Conservation (phyloP, 305 asterid genomes). For the Fraxinus angustifolia region DNA sequence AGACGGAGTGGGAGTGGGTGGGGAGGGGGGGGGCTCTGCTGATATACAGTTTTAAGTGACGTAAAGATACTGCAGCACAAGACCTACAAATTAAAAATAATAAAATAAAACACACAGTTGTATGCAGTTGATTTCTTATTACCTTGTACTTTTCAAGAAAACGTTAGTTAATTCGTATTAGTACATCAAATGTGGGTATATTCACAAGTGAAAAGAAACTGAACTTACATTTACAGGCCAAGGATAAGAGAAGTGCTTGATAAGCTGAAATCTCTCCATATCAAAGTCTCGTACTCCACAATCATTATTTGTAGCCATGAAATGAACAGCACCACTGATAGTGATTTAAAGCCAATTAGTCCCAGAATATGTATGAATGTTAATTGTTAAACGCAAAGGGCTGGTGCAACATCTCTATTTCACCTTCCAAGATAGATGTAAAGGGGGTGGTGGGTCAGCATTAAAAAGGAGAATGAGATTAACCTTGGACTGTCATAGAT, state of each 20-base stretch:
- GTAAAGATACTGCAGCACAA: not conserved
- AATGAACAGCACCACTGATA: not conserved
- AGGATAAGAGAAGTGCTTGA: not conserved
- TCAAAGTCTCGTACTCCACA: not conserved
- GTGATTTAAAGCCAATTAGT: constrained; percentile 1
- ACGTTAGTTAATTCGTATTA: not conserved
- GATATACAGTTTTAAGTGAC: not conserved
- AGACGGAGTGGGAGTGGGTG: not conserved
- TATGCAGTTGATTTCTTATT: not conserved
- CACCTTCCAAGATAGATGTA: not conserved
- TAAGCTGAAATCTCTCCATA: not conserved
- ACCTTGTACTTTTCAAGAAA: constrained; percentile 1
- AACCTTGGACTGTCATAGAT: constrained; percentile 57
- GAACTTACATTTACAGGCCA: not conserved
- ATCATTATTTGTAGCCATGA: not conserved
- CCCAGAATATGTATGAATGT: not conserved
- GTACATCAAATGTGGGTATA: not conserved
- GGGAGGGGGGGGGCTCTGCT: not conserved
- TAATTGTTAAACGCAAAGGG: not conserved
- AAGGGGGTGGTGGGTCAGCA: not conserved
- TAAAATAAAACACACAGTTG: not conserved
- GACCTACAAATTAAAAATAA: not conserved
- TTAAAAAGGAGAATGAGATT: constrained; percentile 11
- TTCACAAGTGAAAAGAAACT: not conserved
- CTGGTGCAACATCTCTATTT: not conserved